Base-by-base conservation (phyloP, 495 filamentous ascomycete genomes). In the Aspergillus biplanus region DNA sequence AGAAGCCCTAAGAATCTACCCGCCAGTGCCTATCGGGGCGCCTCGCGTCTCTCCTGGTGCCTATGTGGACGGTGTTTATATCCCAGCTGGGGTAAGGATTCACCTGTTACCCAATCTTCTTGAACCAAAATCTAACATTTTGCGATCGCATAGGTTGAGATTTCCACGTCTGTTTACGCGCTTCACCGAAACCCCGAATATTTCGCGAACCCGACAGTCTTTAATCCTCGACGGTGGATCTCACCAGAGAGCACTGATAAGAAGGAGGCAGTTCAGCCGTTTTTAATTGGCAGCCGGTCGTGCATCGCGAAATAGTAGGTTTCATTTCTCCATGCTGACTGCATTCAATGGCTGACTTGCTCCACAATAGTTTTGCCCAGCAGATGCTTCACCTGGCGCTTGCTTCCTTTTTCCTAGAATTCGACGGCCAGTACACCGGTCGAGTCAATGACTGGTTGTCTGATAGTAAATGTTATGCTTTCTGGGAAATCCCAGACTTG, bases 1-100 rank as follows among this genome's bases (percentile, higher is more conserved):
- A 32, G 87, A 89, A 66, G 71, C 79, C 0, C 72, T 89, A 33
- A 77, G 87, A 0, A 73, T 86, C 48, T 84, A 86, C 64, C 85
- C 86, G 5, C 83, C 86, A 5, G 77, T 82, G 0, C 80, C 85
- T 0, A 67, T 64, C 0, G 78, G 75, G 1, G 60, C 80, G 7
- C 78, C 80, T 7, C 68, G 85, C 5, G 71, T 78, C 33, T 49
- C 76, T 70, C 37, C 69, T 7, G 61, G 73, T 57, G 32, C 83
- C 72, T 21, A 79, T 69, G 61, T 86, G 0, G 77, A 78, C 48
- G 81, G 79, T 0, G 55, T 68, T 6, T 83, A 74, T 58, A 68
- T 85, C n/a, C 80, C 83, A 1, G 74, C 69, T 13, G 75, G 73
- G 0, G 70, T 75, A 66, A 59, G 72, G 67, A 27, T 33, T 42